Base-by-base conservation (phyloP, 257 asterid genomes). In the Petunia secreta region DNA sequence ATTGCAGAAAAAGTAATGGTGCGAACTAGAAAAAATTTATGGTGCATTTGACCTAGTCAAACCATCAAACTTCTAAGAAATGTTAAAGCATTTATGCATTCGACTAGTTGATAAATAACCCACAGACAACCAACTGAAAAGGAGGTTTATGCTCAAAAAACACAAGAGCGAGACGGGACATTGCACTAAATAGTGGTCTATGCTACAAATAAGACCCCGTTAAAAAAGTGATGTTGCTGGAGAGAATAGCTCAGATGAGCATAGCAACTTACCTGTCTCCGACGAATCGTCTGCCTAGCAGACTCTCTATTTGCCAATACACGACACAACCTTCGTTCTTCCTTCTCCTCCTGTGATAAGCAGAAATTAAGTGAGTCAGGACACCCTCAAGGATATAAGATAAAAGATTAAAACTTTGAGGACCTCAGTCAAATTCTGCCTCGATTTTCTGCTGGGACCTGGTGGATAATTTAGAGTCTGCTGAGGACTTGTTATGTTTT, bases 251-350 rank as follows among this genome's bases (percentile, higher is more conserved):
- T 50, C 13, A 1, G 40, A 58, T 36, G 8, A 52, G 10, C 25
- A n/a, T 38, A 14, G 1, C 7, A 59, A 6, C 10, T 39, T 83
- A 92, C 99, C 97, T 92, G 96, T 86, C 98, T 86, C 25, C 96
- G 97, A 1, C 90, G 92, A 81, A 93, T 93, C 37, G 99, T 94
- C 87, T 88, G 91, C 83, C 99, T 87, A 25, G 98, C 99, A 5
- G 98, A 90, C 78, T 95, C 99, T 88, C 99, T 90, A 71, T 93
- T 95, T 54, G 99, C 96, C 81, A 93, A 50, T 13, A 92, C 80
- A 5, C 97, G 97, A 3, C 90, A 88, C 52, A 85, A 34, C 88
- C 88, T 85, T 59, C 88, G 86, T 38, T 85, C 91, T 86, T 92
- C 94, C 81, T 81, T 91, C 82, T 93, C 97, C 53, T 85, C 93